phyloP scores from a whole-genome alignment of 345 rosid species.

The Populus pruinosa region DNA sequence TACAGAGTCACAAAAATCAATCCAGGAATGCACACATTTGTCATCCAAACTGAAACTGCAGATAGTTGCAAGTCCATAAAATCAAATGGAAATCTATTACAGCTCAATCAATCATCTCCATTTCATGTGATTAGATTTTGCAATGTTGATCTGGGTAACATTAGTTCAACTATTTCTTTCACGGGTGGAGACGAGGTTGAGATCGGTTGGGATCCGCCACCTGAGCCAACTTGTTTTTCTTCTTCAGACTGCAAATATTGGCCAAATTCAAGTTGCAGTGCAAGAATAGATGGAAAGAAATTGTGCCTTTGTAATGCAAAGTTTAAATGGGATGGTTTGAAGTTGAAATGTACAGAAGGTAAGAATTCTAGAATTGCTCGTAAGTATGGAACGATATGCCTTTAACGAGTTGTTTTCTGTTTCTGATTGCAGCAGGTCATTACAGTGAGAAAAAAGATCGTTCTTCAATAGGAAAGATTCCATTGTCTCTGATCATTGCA shows the following conservation, averaged over 20 bases:
- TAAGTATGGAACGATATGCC: no score
- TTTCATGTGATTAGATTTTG: constrained; percentile 23
- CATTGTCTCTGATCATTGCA: constrained; percentile 32
- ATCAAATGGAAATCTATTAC: not conserved
- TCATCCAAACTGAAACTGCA: constrained; percentile 27
- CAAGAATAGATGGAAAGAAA: no score
- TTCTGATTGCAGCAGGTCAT: constrained; percentile 5
- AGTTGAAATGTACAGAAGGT: no score
- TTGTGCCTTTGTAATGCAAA: no score
- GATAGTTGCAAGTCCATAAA: constrained; percentile 32
- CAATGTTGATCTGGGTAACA: not conserved
- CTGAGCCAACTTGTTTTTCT: no score
- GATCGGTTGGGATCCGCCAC: no score
- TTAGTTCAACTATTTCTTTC: not conserved
- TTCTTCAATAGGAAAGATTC: constrained; percentile 20
- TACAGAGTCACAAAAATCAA: constrained; percentile 46
- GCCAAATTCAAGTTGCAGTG: no score
- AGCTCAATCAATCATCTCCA: constrained; percentile 34
- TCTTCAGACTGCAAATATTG: no score
- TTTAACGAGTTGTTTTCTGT: not conserved
- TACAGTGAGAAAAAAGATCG: constrained; percentile 23
- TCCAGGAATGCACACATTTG: constrained; percentile 35
- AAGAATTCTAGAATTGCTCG: no score
- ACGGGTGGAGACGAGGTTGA: constrained; percentile 7
- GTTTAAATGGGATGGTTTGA: no score